phyloP scores from a whole-genome alignment of 441 rosid genomes.

The California macrophylla region DNA sequence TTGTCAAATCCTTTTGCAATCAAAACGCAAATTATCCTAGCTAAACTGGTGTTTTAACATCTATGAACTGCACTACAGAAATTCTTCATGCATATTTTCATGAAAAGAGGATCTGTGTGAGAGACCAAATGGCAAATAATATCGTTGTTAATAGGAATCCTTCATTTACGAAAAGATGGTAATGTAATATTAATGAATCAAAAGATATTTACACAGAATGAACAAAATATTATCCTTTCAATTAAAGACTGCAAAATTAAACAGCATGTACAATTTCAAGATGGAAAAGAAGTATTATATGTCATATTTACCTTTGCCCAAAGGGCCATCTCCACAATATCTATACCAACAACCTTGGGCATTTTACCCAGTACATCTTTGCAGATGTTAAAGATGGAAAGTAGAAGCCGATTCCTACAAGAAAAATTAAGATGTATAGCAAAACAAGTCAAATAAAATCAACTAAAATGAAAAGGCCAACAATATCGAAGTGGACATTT shows the following conservation, averaged over 20 bases:
- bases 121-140: neutral
- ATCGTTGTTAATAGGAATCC: neutral
- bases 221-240: neutral
- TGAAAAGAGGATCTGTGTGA: neutral
- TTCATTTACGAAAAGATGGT: neutral
- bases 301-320: conserved; percentile 85
- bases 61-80: neutral
- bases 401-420: conserved; percentile 73
- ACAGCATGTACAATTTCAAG: neutral
- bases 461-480: conserved; percentile 2
- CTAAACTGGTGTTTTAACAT: neutral
- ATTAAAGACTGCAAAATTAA: neutral
- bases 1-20: neutral
- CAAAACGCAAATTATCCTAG: neutral
- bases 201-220: neutral
- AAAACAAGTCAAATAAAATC: neutral
- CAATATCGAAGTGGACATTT: conserved; percentile 5
- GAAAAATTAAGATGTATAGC: conserved; percentile 6
- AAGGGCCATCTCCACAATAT: conserved; percentile 97
- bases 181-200: neutral
- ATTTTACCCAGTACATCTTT: conserved; percentile 75
- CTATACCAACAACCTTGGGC: conserved; percentile 97
- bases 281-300: neutral
- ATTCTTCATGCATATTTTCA: neutral
- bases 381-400: conserved; percentile 74